Percentiles rank a stretch among this genome's conserved stretches.
Conservation (phyloP, 352 stramenopile species). For the Phytophthora pseudosyringae region DNA sequence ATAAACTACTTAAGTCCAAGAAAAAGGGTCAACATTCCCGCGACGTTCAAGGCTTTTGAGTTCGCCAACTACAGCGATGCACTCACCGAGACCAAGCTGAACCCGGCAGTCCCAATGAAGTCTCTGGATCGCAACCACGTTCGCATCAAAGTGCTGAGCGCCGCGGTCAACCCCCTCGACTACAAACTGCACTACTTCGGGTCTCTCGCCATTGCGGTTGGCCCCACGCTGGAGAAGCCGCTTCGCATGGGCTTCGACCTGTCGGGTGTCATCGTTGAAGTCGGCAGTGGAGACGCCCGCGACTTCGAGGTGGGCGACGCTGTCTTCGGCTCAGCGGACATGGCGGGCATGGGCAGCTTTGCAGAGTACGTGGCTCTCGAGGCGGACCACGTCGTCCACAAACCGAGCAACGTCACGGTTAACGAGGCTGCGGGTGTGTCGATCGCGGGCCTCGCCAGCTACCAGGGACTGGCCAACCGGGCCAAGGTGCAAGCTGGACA, state of each 20-base stretch:
- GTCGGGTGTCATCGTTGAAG: constrained; percentile 27
- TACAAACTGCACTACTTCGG: constrained; percentile 38
- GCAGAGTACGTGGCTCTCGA: constrained; percentile 31
- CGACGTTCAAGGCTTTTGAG: constrained; percentile 35
- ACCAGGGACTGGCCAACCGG: constrained; percentile 40
- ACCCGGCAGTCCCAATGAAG: constrained; percentile 12
- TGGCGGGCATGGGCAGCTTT: constrained; percentile 21
- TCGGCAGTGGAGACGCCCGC: constrained; percentile 26
- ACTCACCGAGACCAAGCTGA: constrained; percentile 32
- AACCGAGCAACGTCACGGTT: constrained; percentile 26
- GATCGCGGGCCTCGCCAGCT: constrained; percentile 35
- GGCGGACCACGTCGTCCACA: constrained; percentile 17
- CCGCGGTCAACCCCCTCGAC: constrained; percentile 40
- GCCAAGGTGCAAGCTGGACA: constrained; percentile 31
- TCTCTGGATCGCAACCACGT: constrained; percentile 25
- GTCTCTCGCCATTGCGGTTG: constrained; percentile 12
- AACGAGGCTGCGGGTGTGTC: constrained; percentile 43
- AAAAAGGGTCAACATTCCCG: constrained; percentile 17
- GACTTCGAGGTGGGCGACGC: constrained; percentile 35
- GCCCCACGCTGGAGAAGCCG: constrained; percentile 30
- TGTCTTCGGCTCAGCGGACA: constrained; percentile 29
- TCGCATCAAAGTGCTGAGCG: constrained; percentile 26
- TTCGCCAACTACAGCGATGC: constrained; percentile 27
- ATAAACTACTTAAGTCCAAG: neutral
- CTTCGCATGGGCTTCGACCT: constrained; percentile 50